Conservation (phyloP, 768 basidiomycete genomes). For the Pulveroboletus sp. region DNA sequence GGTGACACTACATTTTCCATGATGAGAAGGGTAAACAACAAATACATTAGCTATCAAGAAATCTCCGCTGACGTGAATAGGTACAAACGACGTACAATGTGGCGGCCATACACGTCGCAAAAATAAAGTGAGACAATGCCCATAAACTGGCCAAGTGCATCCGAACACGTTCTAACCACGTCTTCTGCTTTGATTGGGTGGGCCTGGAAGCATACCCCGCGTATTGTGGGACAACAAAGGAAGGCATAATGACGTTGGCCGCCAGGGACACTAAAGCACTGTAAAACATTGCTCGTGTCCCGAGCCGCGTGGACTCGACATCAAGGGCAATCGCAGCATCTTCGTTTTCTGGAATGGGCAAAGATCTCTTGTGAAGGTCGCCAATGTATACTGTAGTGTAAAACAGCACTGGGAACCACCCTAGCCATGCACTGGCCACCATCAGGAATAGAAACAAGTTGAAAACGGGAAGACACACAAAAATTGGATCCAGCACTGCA, state of each 20-base stretch:
- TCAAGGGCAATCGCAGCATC: slow-evolving; percentile 40
- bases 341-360: slow-evolving; percentile 28
- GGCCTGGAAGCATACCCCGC: slow-evolving; percentile 11
- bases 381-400: slow-evolving; percentile 86
- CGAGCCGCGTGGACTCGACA: slow-evolving; percentile 73
- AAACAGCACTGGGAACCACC: slow-evolving; percentile 91
- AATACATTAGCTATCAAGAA: slow-evolving; percentile 9
- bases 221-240: slow-evolving; percentile 41
- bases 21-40: background rate
- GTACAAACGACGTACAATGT: slow-evolving; percentile 64
- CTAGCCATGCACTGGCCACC: slow-evolving; percentile 65
- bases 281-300: slow-evolving; percentile 78
- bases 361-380: slow-evolving; percentile 68
- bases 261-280: slow-evolving; percentile 65
- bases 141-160: slow-evolving; percentile 68
- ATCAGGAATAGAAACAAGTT: slow-evolving; percentile 1
- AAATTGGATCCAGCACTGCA: slow-evolving; percentile 73
- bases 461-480: slow-evolving; percentile 47
- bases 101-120: slow-evolving; percentile 72
- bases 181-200: slow-evolving; percentile 14
- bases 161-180: slow-evolving; percentile 42
- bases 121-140: slow-evolving; percentile 71
- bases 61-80: slow-evolving; percentile 12
- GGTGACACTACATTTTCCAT: slow-evolving; percentile 51
- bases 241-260: slow-evolving; percentile 67